Conservation (phyloP, 192 early-diverging fungal genomes). For the Linnemannia hyalina region DNA sequence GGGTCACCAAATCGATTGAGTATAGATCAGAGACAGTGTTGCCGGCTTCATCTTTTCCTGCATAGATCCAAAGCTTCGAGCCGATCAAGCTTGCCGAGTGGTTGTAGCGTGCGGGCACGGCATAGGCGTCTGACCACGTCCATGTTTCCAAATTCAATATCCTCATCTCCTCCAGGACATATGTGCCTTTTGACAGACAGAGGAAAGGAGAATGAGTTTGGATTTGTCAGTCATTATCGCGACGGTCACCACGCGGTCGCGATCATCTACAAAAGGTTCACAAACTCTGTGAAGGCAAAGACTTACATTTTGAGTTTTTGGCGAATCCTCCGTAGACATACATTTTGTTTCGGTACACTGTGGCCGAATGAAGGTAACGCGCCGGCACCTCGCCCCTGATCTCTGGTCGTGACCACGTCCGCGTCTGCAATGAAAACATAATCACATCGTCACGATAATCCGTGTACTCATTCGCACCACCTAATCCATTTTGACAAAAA, state of each 20-base stretch:
- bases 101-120: conserved; percentile 64
- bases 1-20: conserved; percentile 64
- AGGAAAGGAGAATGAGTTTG: not conserved
- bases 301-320: conserved; percentile 67
- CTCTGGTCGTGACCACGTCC: conserved; percentile 67
- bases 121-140: conserved; percentile 62
- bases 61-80: conserved; percentile 72
- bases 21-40: conserved; percentile 67
- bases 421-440: conserved; percentile 65
- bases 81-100: conserved; percentile 69
- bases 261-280: not conserved
- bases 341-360: conserved; percentile 70
- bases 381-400: conserved; percentile 64
- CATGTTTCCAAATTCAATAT: conserved; percentile 72
- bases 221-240: not conserved
- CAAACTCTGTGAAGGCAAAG: not conserved
- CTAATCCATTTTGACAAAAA: conserved; percentile 26
- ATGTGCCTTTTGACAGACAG: conserved; percentile 51
- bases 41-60: conserved; percentile 66
- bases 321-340: conserved; percentile 73
- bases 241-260: not conserved
- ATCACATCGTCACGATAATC: conserved; percentile 71
- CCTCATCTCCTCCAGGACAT: conserved; percentile 64
- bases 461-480: conserved; percentile 64
- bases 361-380: conserved; percentile 69